Evolutionary conservation across 2,329 filamentous ascomycete genomes (phyloP).

Genomic region (Pleoardoris graminearum): DNA sequence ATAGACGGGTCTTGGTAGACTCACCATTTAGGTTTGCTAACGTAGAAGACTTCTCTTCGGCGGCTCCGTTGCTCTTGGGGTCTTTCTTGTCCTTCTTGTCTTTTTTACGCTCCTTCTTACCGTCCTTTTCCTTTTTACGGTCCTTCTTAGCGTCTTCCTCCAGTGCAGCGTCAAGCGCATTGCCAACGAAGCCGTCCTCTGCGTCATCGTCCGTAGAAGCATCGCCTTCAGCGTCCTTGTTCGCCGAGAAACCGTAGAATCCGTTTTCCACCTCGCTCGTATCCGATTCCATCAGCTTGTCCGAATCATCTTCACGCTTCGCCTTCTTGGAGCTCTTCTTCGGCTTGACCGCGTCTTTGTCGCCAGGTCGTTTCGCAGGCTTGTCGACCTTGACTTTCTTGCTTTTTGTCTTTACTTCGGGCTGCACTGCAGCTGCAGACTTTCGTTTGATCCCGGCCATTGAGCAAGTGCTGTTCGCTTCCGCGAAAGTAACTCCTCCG

Average conservation of each 20-base stretch:
- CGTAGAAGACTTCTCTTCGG: slow-evolving; percentile 23
- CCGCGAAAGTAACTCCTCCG: slow-evolving; percentile 7
- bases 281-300: slow-evolving; percentile 42
- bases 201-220: slow-evolving; percentile 24
- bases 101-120: slow-evolving; percentile 11
- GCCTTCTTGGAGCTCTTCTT: slow-evolving; percentile 36
- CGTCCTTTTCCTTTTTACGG: slow-evolving; percentile 26
- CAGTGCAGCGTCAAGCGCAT: slow-evolving; percentile 13
- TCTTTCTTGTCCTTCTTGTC: slow-evolving; percentile 34
- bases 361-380: slow-evolving; percentile 30
- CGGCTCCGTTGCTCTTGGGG: slow-evolving; percentile 21
- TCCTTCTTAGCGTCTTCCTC: slow-evolving; percentile 12
- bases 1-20: neutral
- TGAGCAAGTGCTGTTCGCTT: slow-evolving; percentile 7
- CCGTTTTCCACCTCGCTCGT: slow-evolving; percentile 43
- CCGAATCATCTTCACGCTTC: slow-evolving; percentile 29
- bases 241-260: slow-evolving; percentile 38
- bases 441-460: slow-evolving; percentile 46
- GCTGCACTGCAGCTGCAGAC: slow-evolving; percentile 21
- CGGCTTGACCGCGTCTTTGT: slow-evolving; percentile 28
- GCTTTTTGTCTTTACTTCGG: slow-evolving; percentile 28
- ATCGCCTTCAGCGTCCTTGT: slow-evolving; percentile 14
- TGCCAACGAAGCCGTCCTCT: slow-evolving; percentile 15
- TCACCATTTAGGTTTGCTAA: slow-evolving; percentile 36
- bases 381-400: slow-evolving; percentile 48